These are phyloP conservation scores for Craspedostauros australis DNA, from an alignment of 108 stramenopile genomes.

Conservation along the genomic window DNA sequence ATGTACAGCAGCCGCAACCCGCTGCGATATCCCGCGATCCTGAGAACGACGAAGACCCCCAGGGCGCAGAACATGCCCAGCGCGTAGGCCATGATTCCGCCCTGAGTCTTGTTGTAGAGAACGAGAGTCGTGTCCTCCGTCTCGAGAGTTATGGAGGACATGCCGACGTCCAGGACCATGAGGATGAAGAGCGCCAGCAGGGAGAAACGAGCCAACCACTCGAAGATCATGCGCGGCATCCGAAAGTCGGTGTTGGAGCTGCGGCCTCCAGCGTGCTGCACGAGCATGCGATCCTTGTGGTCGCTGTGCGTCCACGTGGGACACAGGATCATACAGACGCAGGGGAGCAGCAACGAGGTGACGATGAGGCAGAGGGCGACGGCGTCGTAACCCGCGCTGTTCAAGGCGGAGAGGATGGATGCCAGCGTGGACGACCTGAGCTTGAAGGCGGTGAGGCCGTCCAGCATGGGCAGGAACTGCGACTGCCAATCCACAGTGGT, in stretches of 20 bases:
- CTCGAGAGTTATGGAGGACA: constrained; percentile 15
- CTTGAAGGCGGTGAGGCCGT: constrained; percentile 1
- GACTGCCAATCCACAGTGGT: constrained; percentile 1
- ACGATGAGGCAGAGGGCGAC: constrained; percentile 17
- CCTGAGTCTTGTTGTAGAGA: constrained; percentile 15
- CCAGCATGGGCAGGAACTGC: neutral
- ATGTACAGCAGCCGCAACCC: too few species aligned
- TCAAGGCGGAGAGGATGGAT: constrained; percentile 11
- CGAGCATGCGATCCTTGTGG: neutral
- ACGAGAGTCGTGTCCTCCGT: constrained; percentile 20
- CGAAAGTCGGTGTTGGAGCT: too few species aligned
- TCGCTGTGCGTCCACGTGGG: constrained; percentile 18
- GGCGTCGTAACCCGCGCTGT: constrained; percentile 12
- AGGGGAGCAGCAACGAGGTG: constrained; percentile 27
- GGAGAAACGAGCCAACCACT: too few species aligned
- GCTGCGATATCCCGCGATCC: constrained; percentile 10
- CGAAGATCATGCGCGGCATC: too few species aligned
- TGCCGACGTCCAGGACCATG: constrained; percentile 23
- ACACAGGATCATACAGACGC: constrained; percentile 21
- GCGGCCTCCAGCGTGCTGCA: too few species aligned
- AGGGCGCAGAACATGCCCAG: constrained; percentile 25
- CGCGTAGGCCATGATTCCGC: constrained; percentile 26
- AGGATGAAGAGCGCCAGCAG: constrained; percentile 29
- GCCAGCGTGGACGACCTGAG: constrained; percentile 17
- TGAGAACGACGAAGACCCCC: constrained; percentile 14